Evolutionary conservation across 2,329 filamentous ascomycete species (phyloP), one percentile per base, ranked within the genome.

Genomic region (Verticillium albo-atrum): DNA sequence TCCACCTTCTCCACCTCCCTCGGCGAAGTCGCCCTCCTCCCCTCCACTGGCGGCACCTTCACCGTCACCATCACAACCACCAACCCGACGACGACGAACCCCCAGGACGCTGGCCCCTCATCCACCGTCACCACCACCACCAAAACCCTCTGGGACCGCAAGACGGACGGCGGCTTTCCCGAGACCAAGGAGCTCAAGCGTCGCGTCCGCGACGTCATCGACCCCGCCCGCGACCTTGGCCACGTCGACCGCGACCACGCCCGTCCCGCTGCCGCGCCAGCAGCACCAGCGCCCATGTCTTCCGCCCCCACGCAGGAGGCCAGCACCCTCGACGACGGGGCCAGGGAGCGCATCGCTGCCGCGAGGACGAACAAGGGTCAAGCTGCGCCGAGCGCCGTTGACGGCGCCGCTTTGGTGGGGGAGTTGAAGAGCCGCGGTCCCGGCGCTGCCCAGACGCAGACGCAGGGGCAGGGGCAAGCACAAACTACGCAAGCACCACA

Each of bases 121-220:
- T n/a, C n/a, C n/a, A n/a, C n/a, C n/a, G n/a, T n/a, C 6, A 64
- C 71, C 15, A 71, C 75, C 2, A 67, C 78, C 63, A 78, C 83
- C 59, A 83, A 81, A 30, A 70, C 89, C 3, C 78, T 98, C 32
- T 99, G 95, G 95, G 92, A 98, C 78, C 84, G 95, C 62, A 96
- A 92, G 72, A 71, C 75, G 3, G 89, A 97, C 70, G 91, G 91
- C 30, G 93, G 95, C 0, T 99, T 99, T 74, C 95, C 94, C 62
- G 92, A 97, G 77, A 92, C 91, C 2, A 97, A 97, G 75, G 88
- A 94, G 66, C 82, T 97, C 51, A 97, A 98, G 77, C 87, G 92
- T 61, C 82, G 88, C 17, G 86, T 97, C 5, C 81, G 94, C 60
- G 91, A 97, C 75, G 81, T 91, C 56, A 87, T 97, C 66, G 88